Base-by-base conservation (phyloP, 768 basidiomycete genomes). In the Amanita muscaria region DNA sequence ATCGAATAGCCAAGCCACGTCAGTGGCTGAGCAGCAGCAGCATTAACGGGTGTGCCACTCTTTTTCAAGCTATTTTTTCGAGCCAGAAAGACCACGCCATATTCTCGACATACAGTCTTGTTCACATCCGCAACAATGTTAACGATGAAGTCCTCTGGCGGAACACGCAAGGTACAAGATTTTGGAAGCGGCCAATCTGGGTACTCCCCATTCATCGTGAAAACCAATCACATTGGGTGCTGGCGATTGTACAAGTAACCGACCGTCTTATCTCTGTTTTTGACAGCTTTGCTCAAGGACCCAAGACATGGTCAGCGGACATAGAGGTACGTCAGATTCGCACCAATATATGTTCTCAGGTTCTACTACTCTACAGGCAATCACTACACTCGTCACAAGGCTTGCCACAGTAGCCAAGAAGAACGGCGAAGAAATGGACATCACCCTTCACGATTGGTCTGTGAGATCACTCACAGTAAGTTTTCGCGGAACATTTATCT, bases 201-300 rank as follows among this genome's bases (percentile, higher is more conserved):
- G 56, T 66, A 8, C 37, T 67, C 14, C 66, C 62, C 0, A 60
- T 67, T 14, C 61, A 68, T 30, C 46, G 53, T 1, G 39, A 27
- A 0, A 2, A 2, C 10, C 49, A 52, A 4, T 34, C 53, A 1
- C 66, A 70, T 49, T 70, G 62, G 61, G 62, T 67, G 0, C 46
- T 65, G 23, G 61, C 59, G 44, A 51, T 51, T 7, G 51, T 57
- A 0, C 44, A 49, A 22, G 42, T 56, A 2, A 9, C 4, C 1
- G 8, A 19, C 6, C 45, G 49, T 1, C 39, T 55, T 19, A 21
- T 65, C 0, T 45, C 49, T 16, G 35, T 68, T 1, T 65, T 64
- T 39, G 64, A 68, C 39, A 68, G 65, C 33, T 46, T 68, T 6
- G 55, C 15, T 8, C n/a, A n/a, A n/a, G n/a, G n/a, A n/a, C n/a